A percentile compares a stretch with the other conserved stretches of the same genome.
phyloP scores from a whole-genome alignment of 805 yeast genomes.

The Kluyveromyces siamensis region DNA sequence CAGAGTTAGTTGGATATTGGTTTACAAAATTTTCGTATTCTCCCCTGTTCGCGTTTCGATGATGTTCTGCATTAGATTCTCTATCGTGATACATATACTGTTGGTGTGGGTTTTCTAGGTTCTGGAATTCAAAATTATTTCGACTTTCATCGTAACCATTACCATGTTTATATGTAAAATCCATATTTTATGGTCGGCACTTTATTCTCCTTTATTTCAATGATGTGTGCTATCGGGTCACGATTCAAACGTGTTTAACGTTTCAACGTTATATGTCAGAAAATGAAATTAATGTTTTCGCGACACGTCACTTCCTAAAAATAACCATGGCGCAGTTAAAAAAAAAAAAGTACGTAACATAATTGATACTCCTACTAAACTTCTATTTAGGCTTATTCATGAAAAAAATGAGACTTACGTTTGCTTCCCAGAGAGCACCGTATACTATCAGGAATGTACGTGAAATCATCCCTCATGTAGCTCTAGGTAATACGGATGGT shows the following conservation, averaged over 20 bases:
- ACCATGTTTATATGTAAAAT: background rate
- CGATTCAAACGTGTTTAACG: too few species aligned
- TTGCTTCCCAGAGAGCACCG: background rate
- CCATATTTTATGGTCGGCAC: background rate
- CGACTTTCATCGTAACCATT: background rate
- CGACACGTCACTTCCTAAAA: background rate
- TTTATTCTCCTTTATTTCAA: too few species aligned
- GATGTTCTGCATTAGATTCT: background rate
- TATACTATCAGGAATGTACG: background rate
- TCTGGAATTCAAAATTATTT: background rate
- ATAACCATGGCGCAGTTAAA: background rate
- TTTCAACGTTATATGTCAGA: background rate
- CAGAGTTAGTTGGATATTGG: conserved; percentile 6
- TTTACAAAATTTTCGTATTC: conserved; percentile 15
- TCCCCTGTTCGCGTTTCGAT: background rate
- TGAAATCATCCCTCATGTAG: background rate
- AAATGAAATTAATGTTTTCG: background rate
- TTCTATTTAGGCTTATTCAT: too few species aligned
- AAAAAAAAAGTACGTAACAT: background rate
- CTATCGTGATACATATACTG: background rate
- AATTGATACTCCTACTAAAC: background rate
- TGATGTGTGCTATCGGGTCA: too few species aligned
- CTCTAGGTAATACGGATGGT: conserved; percentile 15
- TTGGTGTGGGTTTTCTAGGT: background rate
- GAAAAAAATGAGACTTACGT: too few species aligned